Conservation (phyloP, 768 basidiomycete species). For the Lanmaoa pseudosensibilis region DNA sequence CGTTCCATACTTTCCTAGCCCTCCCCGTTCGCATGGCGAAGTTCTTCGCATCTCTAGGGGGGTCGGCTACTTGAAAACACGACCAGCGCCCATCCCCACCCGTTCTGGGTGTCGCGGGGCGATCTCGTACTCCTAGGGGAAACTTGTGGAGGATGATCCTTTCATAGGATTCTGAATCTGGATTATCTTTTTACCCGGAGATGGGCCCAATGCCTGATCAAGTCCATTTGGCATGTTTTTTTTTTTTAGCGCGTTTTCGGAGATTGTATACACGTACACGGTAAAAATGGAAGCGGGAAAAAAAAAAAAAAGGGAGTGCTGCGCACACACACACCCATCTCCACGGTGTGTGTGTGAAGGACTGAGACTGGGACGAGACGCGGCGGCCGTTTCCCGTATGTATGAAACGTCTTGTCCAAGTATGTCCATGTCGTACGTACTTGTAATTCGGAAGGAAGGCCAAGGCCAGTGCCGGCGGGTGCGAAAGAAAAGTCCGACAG, state of each 20-base stretch:
- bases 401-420: constrained; percentile 14
- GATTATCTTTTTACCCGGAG: neutral
- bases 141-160: constrained; percentile 2
- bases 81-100: neutral
- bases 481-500: neutral
- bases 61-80: neutral
- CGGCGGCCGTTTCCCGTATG: constrained; percentile 9
- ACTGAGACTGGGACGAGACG: neutral
- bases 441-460: constrained; percentile 11
- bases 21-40: neutral
- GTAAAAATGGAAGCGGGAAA: neutral
- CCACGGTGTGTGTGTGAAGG: neutral
- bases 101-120: constrained; percentile 4
- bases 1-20: neutral
- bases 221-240: no score
- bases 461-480: neutral
- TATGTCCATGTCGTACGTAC: neutral
- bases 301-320: neutral
- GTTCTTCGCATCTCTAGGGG: neutral
- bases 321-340: neutral
- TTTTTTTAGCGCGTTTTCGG: neutral
- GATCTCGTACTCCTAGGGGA: constrained; percentile 7
- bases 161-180: constrained; percentile 2
- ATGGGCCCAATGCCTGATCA: neutral
- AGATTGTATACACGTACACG: neutral